Evolutionary conservation across 305 asterid genomes (phyloP).

Genomic region (Fraxinus greggii): DNA sequence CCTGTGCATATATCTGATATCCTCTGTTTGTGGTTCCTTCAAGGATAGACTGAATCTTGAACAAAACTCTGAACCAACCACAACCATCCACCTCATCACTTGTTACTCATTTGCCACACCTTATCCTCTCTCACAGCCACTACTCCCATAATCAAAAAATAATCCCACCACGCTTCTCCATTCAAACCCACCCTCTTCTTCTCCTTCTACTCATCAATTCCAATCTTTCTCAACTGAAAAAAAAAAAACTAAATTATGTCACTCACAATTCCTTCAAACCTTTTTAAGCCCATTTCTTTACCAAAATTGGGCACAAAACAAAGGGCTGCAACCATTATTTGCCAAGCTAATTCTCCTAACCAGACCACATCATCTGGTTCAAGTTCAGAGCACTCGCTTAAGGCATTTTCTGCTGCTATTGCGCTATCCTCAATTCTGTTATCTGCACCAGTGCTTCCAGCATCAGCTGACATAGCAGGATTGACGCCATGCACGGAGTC

Average conservation of each 20-base stretch:
- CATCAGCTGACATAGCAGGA: slow-evolving; percentile 81
- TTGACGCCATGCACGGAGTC: slow-evolving; percentile 96
- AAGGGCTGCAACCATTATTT: slow-evolving; percentile 39
- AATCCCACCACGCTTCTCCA: not conserved
- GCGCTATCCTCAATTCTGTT: slow-evolving; percentile 80
- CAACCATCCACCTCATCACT: slow-evolving; percentile 42
- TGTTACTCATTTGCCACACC: slow-evolving; percentile 27
- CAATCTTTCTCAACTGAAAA: not conserved
- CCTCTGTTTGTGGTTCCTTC: not conserved
- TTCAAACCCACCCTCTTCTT: not conserved
- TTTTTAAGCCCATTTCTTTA: slow-evolving; percentile 62
- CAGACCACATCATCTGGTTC: slow-evolving; percentile 15
- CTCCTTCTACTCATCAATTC: not conserved
- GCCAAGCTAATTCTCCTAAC: slow-evolving; percentile 47
- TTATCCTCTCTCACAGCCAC: slow-evolving; percentile 53
- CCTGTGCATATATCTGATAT: not conserved
- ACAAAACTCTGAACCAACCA: slow-evolving; percentile 31
- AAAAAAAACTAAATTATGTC: slow-evolving; percentile 45
- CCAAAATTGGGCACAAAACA: slow-evolving; percentile 49
- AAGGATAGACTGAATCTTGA: slow-evolving; percentile 33
- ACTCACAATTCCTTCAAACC: slow-evolving; percentile 78
- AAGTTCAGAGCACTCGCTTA: slow-evolving; percentile 37
- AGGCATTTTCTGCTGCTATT: slow-evolving; percentile 82
- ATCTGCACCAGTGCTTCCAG: slow-evolving; percentile 77
- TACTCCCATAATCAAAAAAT: slow-evolving; percentile 30